A percentile compares a stretch with the other conserved stretches of the same genome.
These are phyloP conservation scores for Verticillium isaacii DNA, from an alignment of 2,329 filamentous ascomycete genomes.

Conservation along the genomic window DNA sequence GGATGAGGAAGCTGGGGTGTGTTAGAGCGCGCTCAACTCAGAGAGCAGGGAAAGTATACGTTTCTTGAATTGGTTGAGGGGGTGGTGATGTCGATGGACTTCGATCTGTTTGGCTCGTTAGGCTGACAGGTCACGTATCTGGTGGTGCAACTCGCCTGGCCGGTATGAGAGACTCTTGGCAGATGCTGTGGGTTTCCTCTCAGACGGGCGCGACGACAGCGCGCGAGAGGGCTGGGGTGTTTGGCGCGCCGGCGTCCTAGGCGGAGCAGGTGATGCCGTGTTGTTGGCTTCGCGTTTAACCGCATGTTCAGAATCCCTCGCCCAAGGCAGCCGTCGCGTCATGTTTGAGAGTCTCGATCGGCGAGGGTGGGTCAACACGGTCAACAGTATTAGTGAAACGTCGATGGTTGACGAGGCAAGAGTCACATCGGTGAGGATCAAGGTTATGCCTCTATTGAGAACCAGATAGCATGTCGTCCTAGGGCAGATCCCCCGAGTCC, in stretches of 20 bases:
- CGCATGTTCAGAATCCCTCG: not conserved
- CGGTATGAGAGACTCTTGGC: not conserved
- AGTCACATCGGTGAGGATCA: too few relatives aligned
- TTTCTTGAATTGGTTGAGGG: conserved; percentile 40
- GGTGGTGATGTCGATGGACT: conserved; percentile 48
- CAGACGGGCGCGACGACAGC: conserved; percentile 1
- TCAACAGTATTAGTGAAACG: not conserved
- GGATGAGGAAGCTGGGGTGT: conserved; percentile 53
- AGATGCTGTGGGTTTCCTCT: conserved; percentile 7
- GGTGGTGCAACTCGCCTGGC: conserved; percentile 3
- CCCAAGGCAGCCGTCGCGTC: conserved; percentile 47
- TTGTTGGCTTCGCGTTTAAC: not conserved
- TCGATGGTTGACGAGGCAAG: too few relatives aligned
- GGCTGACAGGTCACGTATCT: not conserved
- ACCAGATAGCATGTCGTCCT: too few relatives aligned
- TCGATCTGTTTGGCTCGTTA: conserved; percentile 18
- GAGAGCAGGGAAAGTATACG: conserved; percentile 22
- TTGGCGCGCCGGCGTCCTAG: conserved; percentile 1
- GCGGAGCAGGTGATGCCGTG: conserved; percentile 11
- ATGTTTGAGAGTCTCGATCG: conserved; percentile 23
- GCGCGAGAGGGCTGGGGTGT: conserved; percentile 2
- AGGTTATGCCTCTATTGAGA: too few relatives aligned
- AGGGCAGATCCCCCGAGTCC: too few relatives aligned
- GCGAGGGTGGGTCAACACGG: not conserved
- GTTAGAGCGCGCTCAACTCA: conserved; percentile 5